These are phyloP conservation scores for Veloporphyrellus conicus DNA, from an alignment of 1,284 basidiomycete genomes.

Conservation along the genomic window DNA sequence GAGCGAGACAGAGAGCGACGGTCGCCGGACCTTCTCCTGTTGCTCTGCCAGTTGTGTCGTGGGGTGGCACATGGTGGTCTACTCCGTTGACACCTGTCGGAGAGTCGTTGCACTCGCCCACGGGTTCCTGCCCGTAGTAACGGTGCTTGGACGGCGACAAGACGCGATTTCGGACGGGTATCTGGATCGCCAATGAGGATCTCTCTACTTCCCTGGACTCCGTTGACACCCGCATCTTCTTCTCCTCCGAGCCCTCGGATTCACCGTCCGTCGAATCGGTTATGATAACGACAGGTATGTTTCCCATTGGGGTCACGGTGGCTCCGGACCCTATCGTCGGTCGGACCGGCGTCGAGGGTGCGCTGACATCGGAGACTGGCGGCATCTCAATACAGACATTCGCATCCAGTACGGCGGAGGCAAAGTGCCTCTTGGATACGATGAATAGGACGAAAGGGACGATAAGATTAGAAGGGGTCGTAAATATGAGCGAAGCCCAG, in stretches of 20 bases:
- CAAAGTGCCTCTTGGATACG: slow-evolving; percentile 17
- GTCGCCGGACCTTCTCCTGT: slow-evolving; percentile 5
- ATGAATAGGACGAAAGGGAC: slow-evolving; percentile 24
- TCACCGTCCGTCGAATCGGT: slow-evolving; percentile 12
- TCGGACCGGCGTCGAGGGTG: neutral
- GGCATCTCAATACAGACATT: slow-evolving; percentile 5
- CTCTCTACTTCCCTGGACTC: neutral
- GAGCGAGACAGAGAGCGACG: slow-evolving; percentile 17
- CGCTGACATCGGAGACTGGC: neutral
- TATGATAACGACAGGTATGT: slow-evolving; percentile 20
- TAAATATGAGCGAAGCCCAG: slow-evolving; percentile 27
- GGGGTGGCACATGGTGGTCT: neutral
- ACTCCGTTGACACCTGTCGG: neutral
- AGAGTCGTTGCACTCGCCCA: slow-evolving; percentile 1
- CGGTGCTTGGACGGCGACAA: slow-evolving; percentile 19
- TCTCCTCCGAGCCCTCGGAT: neutral
- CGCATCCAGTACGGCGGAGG: slow-evolving; percentile 20
- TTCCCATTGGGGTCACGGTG: slow-evolving; percentile 1
- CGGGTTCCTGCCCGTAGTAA: slow-evolving; percentile 16
- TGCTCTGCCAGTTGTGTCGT: neutral
- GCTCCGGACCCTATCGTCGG: neutral
- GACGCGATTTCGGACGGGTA: slow-evolving; percentile 22
- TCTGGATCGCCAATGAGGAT: slow-evolving; percentile 7
- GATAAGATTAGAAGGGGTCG: slow-evolving; percentile 22
- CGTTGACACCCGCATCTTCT: slow-evolving; percentile 8